These are phyloP conservation scores for Begonia fuchsioides DNA, from an alignment of 306 rosid species.

Conservation along the genomic window DNA sequence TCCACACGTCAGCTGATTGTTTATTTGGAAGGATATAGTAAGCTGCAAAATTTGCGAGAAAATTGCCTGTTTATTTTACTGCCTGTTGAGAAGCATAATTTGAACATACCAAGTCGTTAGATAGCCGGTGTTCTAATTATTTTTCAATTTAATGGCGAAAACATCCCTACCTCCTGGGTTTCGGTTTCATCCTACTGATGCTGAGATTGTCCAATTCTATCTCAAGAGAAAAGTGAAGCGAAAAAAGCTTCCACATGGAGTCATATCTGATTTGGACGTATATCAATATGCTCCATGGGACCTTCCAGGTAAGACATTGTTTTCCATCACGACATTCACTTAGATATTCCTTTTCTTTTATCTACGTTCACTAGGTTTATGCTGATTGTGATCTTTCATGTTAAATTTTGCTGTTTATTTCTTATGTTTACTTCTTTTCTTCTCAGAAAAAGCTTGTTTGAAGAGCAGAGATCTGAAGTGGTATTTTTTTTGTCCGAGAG, in stretches of 20 bases:
- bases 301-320: conserved; percentile 44
- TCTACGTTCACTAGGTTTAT: not conserved
- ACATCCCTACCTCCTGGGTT: conserved; percentile 35
- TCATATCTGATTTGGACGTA: conserved; percentile 45
- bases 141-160: conserved; percentile 16
- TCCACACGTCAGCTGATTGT: conserved; percentile 1
- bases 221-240: conserved; percentile 45
- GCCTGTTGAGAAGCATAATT: conserved; percentile 4
- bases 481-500: conserved; percentile 53
- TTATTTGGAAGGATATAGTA: conserved; percentile 7
- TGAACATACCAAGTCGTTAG: not conserved
- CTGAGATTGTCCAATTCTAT: conserved; percentile 40
- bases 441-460: conserved; percentile 34
- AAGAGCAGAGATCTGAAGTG: conserved; percentile 44
- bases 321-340: not conserved
- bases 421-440: not conserved
- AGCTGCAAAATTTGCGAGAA: conserved; percentile 1
- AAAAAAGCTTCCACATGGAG: conserved; percentile 13
- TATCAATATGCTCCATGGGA: conserved; percentile 61
- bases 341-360: not conserved
- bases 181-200: conserved; percentile 56
- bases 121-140: not conserved
- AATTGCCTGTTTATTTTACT: not conserved
- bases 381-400: not conserved
- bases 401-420: conserved; percentile 1